These are phyloP conservation scores for Sesbania bispinosa DNA, from an alignment of 306 rosid genomes.

Conservation along the genomic window DNA sequence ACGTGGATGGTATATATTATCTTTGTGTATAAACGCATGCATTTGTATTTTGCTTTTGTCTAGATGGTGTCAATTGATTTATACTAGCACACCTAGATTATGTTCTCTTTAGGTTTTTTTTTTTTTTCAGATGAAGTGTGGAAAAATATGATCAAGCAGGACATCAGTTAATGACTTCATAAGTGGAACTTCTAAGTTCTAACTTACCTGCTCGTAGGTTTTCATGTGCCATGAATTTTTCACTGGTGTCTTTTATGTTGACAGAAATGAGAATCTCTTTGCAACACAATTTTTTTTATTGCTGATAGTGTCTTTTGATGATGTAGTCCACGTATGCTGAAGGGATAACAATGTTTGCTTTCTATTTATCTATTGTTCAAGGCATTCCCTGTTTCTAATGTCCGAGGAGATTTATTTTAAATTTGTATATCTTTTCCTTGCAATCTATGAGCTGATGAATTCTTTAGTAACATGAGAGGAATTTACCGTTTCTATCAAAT, in stretches of 20 bases:
- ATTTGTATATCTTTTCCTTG: background rate
- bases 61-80: slow-evolving; percentile 3
- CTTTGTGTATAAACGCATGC: background rate
- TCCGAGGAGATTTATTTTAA: background rate
- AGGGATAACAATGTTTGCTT: background rate
- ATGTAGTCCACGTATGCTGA: background rate
- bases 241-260: background rate
- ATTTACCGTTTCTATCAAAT: background rate
- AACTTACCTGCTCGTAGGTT: background rate
- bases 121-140: background rate
- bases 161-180: background rate
- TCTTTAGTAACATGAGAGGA: background rate
- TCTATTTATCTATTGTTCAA: background rate
- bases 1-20: background rate
- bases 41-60: slow-evolving; percentile 5
- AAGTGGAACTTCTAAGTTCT: background rate
- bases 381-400: background rate
- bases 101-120: background rate
- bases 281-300: background rate
- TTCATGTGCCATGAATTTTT: background rate
- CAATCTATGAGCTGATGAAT: background rate
- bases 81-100: background rate
- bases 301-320: background rate
- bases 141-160: background rate
- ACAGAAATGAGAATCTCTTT: background rate